Evolutionary conservation across 176 grass and related monocot species (phyloP), one percentile per base, ranked within the genome.

Genomic region (Bonia amplexicaulis): DNA sequence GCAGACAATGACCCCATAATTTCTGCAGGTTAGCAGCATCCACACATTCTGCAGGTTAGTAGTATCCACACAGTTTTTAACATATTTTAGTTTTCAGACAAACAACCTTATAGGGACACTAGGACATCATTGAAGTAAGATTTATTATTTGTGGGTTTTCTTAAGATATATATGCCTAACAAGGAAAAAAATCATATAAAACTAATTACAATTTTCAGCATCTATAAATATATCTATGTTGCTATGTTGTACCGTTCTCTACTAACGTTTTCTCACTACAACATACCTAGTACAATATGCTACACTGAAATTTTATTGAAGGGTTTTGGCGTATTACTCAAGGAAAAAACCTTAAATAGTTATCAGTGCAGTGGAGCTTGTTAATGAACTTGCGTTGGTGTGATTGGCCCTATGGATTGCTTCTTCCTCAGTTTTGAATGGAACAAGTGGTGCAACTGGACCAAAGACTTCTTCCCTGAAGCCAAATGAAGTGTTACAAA

Each of bases 371-470:
- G 6, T 75, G 31, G 20, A 71, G 11, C 31, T n/a, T 71, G 20
- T 48, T 74, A 76, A 78, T 9, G 27, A 84, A 96, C 96, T 91
- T 89, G 96, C 93, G 45, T 96, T 92, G 65, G 96, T 96, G 64
- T 99, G 90, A 76, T 99, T 99, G 82, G 93, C 93, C 77, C 94
- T 85, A 40, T 52, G 79, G 62, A 99, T 89, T 89, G 96, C 93
- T 66, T 99, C 93, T 88, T 96, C 93, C 91, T 96, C 96, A 22
- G 96, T 96, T 89, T 96, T 99, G 88, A 99, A 99, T 61, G 89
- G 93, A 70, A 99, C 54, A 85, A 99, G 93, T 49, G 93, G 91
- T 89, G 96, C 96, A 88, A 99, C 96, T 83, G 93, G 96, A 57
- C 96, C 96, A 72, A 99, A 99, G 35, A 94, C 93, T 89, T 99